phyloP scores from a whole-genome alignment of 306 rosid genomes.

The Senna tora region DNA sequence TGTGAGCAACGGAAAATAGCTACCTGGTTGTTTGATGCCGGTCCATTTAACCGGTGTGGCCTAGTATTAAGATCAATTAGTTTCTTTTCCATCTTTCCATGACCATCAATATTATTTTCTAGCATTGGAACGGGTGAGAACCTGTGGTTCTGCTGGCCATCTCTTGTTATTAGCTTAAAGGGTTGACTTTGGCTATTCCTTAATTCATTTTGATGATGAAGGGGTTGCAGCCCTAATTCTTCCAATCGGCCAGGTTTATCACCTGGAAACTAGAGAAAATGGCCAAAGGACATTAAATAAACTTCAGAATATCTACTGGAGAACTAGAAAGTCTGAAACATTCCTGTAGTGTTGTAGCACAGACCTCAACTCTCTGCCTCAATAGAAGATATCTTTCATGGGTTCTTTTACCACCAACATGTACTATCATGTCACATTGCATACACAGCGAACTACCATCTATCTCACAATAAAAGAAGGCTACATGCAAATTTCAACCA shows the following conservation, averaged over 20 bases:
- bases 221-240: constrained; percentile 47
- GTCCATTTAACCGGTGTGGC: constrained; percentile 50
- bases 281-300: constrained; percentile 27
- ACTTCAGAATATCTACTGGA: constrained; percentile 15
- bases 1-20: background rate
- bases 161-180: constrained; percentile 33
- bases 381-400: constrained; percentile 65
- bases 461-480: constrained; percentile 80
- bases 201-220: constrained; percentile 39
- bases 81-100: constrained; percentile 45
- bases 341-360: constrained; percentile 28
- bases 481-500: constrained; percentile 47
- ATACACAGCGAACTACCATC: constrained; percentile 82
- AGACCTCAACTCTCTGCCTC: constrained; percentile 72
- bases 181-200: constrained; percentile 44
- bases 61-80: constrained; percentile 55
- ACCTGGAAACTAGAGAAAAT: constrained; percentile 54
- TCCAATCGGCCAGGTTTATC: constrained; percentile 47
- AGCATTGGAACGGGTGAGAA: constrained; percentile 38
- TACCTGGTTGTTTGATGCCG: constrained; percentile 52
- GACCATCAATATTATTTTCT: constrained; percentile 40
- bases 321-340: constrained; percentile 5
- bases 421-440: constrained; percentile 77
- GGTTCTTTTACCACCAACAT: constrained; percentile 80
- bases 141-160: constrained; percentile 41